These are phyloP conservation scores for Mycena alexandri DNA, from an alignment of 768 basidiomycete species.

Conservation along the genomic window DNA sequence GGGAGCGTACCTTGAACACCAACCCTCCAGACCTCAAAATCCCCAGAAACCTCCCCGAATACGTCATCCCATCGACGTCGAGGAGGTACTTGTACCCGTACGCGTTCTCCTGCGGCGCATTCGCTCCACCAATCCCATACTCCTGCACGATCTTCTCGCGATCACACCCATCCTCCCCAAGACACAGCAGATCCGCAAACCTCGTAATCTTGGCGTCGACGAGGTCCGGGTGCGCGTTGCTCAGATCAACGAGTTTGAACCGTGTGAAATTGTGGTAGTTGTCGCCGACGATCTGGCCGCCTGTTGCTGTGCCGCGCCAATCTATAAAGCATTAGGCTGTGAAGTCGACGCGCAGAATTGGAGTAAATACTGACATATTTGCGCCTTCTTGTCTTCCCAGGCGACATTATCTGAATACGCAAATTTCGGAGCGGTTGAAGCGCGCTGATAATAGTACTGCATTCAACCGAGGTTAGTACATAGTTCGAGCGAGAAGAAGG, in stretches of 20 bases:
- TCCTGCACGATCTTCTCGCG: slow-evolving; percentile 13
- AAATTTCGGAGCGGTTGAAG: slow-evolving; percentile 17
- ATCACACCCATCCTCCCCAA: slow-evolving; percentile 16
- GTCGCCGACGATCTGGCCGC: slow-evolving; percentile 25
- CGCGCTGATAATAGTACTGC: slow-evolving; percentile 24
- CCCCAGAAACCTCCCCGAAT: slow-evolving; percentile 27
- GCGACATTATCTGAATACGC: slow-evolving; percentile 9
- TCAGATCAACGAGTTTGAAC: slow-evolving; percentile 26
- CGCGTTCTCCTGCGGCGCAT: slow-evolving; percentile 22
- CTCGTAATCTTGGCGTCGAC: slow-evolving; percentile 20
- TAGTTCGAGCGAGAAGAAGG: not conserved
- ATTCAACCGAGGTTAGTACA: not conserved
- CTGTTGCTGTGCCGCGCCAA: slow-evolving; percentile 28
- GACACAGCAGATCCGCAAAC: slow-evolving; percentile 26
- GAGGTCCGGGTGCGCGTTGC: slow-evolving; percentile 13
- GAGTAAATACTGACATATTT: slow-evolving; percentile 6
- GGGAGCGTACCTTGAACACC: slow-evolving; percentile 33
- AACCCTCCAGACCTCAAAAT: slow-evolving; percentile 19
- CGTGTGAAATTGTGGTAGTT: slow-evolving; percentile 33
- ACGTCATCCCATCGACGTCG: slow-evolving; percentile 28
- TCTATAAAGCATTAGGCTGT: slow-evolving; percentile 15
- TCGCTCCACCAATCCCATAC: slow-evolving; percentile 18
- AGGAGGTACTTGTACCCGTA: slow-evolving; percentile 32
- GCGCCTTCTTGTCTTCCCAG: slow-evolving; percentile 23
- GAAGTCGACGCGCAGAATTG: no score